Evolutionary conservation across 2,329 filamentous ascomycete species (phyloP), one percentile per base, ranked within the genome.

Genomic region (Trichoderma pleuroti): DNA sequence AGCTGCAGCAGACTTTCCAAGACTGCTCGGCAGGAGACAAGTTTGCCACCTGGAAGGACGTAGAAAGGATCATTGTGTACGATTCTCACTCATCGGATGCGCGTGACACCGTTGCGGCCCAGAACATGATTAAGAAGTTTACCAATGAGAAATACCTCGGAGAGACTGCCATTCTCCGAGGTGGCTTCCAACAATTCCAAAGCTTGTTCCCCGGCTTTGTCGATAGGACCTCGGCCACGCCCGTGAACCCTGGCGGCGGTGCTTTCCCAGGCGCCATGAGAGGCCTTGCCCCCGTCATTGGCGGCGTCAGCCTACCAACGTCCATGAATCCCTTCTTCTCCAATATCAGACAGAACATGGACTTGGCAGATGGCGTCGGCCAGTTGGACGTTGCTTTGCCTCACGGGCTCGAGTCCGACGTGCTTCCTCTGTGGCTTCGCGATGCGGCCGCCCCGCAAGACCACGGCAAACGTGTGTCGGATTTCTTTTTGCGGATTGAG

Each of bases 261-360:
- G 86, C 88, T 60, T 84, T 82, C 52, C 81, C 84, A 7, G 76
- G 78, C 59, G 77, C 77, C 18, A 80, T 81, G 30, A 81, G 79
- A 6, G 82, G 80, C 12, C 79, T 93, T 49, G 81, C 81, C 0
- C 92, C 93, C 1, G 92, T 97, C n/a, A 92, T 94, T 71, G 96
- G 95, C 71, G 95, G 95, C 8, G 97, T 97, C 73, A 88, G 89
- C 71, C 89, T 98, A 79, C 96, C 96, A 1, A 83, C 84, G 49
- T 86, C 88, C 0, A 86, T 89, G 74, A 90, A 89, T 72, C 94
- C 95, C 0, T 98, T 99, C 83, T 98, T 98, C 80, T 90, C 90
- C 72, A 98, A 98, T 74, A 98, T 99, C 75, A 90, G 96, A 56
- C 96, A 98, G 79, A 97, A 98, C 74, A 95, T 97, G 88, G 96